A percentile compares a stretch with the other conserved stretches of the same genome.
Evolutionary conservation across 1,284 basidiomycete species (phyloP).

Genomic region (Apiotrichum sp.): DNA sequence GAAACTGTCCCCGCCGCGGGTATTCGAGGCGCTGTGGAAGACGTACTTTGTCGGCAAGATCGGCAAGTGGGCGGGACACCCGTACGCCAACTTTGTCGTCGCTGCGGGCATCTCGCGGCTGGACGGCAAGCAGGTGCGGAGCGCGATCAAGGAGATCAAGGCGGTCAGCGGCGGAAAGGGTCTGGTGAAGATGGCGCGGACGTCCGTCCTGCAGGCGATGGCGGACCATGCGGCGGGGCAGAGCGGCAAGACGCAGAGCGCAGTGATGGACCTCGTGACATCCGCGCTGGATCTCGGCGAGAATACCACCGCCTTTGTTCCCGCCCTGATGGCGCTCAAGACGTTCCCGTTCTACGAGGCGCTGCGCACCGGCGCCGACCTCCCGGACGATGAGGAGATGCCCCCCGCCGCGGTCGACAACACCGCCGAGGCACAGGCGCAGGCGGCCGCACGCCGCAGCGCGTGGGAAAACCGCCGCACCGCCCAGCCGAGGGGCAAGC

Average conservation of each 20-base stretch:
- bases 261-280: conserved; percentile 55
- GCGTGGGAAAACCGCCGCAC: conserved; percentile 43
- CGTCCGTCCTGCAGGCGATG: conserved; percentile 63
- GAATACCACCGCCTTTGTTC: conserved; percentile 54
- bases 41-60: conserved; percentile 69
- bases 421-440: conserved; percentile 36
- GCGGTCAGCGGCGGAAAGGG: conserved; percentile 50
- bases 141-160: conserved; percentile 58
- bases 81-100: conserved; percentile 85
- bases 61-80: conserved; percentile 66
- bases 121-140: conserved; percentile 54
- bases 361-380: conserved; percentile 26
- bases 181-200: conserved; percentile 54
- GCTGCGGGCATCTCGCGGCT: conserved; percentile 66
- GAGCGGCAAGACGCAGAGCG: conserved; percentile 34
- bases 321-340: conserved; percentile 61
- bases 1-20: conserved; percentile 54
- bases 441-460: conserved; percentile 27
- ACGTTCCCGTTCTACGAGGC: conserved; percentile 53
- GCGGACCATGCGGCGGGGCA: conserved; percentile 61
- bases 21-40: conserved; percentile 66
- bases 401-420: conserved; percentile 23
- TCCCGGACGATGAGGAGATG: conserved; percentile 18
- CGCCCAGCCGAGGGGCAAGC: conserved; percentile 27
- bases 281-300: conserved; percentile 59